Evolutionary conservation across 2,329 filamentous ascomycete genomes (phyloP).

Genomic region (Exophiala dermatitidis): DNA sequence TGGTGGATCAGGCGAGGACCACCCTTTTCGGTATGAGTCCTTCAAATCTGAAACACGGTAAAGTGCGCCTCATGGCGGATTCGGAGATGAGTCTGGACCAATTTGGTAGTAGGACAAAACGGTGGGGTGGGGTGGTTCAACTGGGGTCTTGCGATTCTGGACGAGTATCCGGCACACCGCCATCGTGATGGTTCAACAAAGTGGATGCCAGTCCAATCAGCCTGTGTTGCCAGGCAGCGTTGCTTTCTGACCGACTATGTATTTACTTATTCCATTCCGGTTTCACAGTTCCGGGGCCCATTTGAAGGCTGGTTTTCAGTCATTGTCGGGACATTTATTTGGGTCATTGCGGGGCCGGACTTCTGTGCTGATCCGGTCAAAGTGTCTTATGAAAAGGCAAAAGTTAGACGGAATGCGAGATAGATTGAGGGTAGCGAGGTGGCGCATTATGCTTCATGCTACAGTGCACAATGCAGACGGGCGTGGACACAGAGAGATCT

Average conservation of each 20-base stretch:
- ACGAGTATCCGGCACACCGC: no score
- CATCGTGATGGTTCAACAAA: no score
- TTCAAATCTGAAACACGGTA: constrained; percentile 23
- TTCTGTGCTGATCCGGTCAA: no score
- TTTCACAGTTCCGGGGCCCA: no score
- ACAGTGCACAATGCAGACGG: not conserved
- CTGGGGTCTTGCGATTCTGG: not conserved
- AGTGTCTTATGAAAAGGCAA: not conserved
- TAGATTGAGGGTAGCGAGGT: not conserved
- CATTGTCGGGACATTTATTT: no score
- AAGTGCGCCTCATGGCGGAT: constrained; percentile 8
- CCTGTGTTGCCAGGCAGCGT: no score
- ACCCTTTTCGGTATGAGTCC: constrained; percentile 21
- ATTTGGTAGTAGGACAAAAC: constrained; percentile 2
- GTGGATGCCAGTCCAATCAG: no score
- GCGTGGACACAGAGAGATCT: not conserved
- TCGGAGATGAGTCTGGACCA: constrained; percentile 20
- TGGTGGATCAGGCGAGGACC: constrained; percentile 22
- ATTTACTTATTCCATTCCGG: no score
- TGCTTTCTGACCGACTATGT: no score
- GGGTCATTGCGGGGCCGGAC: no score
- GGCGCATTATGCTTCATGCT: not conserved
- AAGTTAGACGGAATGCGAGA: not conserved
- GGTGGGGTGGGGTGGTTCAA: not conserved
- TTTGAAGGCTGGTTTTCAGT: no score